phyloP scores from a whole-genome alignment of 148 eudicot species.

The Talinum fruticosum region DNA sequence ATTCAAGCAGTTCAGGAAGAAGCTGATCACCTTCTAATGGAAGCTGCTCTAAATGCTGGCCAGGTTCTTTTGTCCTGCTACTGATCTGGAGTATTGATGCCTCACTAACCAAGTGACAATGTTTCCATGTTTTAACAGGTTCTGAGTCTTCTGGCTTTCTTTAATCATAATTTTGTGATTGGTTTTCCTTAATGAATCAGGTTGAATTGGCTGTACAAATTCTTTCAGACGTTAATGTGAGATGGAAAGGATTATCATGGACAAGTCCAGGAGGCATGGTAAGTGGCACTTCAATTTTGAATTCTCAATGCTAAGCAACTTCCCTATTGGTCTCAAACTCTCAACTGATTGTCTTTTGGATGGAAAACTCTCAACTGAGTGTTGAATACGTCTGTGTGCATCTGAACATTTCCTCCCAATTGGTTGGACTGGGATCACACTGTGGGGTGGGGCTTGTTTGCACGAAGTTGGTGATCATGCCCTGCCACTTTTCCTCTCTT shows the following conservation, averaged over 20 bases:
- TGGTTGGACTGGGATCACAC: no score
- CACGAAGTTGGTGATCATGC: no score
- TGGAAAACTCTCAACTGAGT: no score
- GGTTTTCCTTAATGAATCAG: constrained; percentile 27
- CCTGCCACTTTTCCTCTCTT: no score
- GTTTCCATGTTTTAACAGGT: not conserved
- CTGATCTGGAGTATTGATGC: not conserved
- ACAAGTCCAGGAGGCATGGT: constrained; percentile 65
- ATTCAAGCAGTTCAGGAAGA: constrained; percentile 39
- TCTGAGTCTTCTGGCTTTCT: not conserved
- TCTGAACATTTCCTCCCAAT: no score
- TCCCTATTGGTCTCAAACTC: no score
- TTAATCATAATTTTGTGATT: constrained; percentile 1
- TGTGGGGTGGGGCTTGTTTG: no score
- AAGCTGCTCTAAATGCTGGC: constrained; percentile 63
- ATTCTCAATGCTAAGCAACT: not conserved
- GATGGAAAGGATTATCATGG: constrained; percentile 66
- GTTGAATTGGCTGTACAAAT: constrained; percentile 46
- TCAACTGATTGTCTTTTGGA: no score
- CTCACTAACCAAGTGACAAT: not conserved
- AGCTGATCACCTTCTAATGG: constrained; percentile 70
- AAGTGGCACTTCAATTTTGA: constrained; percentile 9
- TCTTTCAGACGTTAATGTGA: constrained; percentile 42
- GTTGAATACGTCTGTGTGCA: no score
- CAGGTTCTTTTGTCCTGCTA: constrained; percentile 41